Conservation (phyloP, 805 yeast genomes). For the Lipomyces starkeyi region DNA sequence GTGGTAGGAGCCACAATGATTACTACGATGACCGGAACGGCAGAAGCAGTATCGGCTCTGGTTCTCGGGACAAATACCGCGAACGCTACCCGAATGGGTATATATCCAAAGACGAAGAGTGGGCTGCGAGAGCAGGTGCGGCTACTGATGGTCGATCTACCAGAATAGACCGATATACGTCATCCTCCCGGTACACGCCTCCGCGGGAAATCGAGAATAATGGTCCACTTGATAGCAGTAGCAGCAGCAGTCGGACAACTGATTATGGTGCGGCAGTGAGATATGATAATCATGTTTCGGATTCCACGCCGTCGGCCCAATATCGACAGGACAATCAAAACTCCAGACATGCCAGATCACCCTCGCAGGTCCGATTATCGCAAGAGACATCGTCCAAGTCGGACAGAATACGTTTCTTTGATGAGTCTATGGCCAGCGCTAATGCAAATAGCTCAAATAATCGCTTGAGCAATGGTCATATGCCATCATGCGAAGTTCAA, state of each 20-base stretch:
- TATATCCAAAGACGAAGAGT: constrained; percentile 25
- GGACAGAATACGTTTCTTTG: not conserved
- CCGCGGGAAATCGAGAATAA: not conserved
- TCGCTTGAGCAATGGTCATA: not conserved
- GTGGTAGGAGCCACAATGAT: not conserved
- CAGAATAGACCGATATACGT: not conserved
- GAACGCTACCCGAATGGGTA: constrained; percentile 16
- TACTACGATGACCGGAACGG: not conserved
- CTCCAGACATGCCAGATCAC: not conserved
- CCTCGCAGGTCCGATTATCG: not conserved
- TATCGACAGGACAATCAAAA: not conserved
- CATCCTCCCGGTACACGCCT: constrained; percentile 6
- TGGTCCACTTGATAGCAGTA: not conserved
- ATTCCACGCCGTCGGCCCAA: not conserved
- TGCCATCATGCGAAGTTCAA: not conserved
- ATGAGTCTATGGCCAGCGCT: not conserved
- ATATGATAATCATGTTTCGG: not conserved
- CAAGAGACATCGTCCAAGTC: not conserved
- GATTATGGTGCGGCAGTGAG: not conserved
- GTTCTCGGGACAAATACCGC: constrained; percentile 2
- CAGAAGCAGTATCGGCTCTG: not conserved
- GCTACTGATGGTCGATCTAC: not conserved
- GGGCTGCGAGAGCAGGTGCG: constrained; percentile 27
- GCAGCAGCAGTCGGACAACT: not conserved
- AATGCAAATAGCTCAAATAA: not conserved